Evolutionary conservation across 345 rosid species (phyloP).

Genomic region (Hevea brasiliensis): DNA sequence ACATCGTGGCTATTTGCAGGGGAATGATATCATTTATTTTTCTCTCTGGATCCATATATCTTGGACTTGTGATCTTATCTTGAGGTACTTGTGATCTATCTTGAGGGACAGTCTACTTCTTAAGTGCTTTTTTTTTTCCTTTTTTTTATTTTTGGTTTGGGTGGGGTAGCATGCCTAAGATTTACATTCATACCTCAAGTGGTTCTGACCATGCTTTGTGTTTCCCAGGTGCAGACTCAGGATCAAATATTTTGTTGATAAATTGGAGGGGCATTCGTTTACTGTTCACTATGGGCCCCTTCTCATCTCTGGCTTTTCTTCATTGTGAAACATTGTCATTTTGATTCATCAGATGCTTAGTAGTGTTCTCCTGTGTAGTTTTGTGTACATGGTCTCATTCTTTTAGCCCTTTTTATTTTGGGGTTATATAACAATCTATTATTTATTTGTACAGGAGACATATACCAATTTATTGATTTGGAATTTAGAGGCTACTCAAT

Average conservation of each 20-base stretch:
- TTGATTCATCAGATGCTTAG: constrained; percentile 12
- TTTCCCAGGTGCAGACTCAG: constrained; percentile 1
- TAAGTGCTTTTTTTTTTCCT: constrained; percentile 7
- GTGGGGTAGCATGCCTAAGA: too few species aligned
- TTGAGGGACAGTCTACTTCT: constrained; percentile 47
- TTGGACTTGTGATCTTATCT: constrained; percentile 86
- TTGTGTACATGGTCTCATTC: constrained; percentile 25
- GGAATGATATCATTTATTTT: constrained; percentile 87
- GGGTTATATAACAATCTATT: constrained; percentile 16
- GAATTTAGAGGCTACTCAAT: background rate
- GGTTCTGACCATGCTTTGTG: background rate
- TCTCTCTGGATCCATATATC: constrained; percentile 72
- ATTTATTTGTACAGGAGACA: constrained; percentile 1
- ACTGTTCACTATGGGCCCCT: background rate
- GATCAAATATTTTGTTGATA: constrained; percentile 5
- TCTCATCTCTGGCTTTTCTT: background rate
- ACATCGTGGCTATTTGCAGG: constrained; percentile 50
- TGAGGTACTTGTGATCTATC: constrained; percentile 85
- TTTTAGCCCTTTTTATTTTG: constrained; percentile 26
- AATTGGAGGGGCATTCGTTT: background rate
- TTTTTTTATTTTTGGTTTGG: too few species aligned
- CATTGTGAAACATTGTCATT: background rate
- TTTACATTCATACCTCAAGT: too few species aligned
- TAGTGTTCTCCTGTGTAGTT: constrained; percentile 4
- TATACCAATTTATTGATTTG: background rate